Evolutionary conservation across 192 early-diverging fungal genomes (phyloP), one percentile per base, ranked within the genome.

Genomic region (Globomyces pollinis-pini): DNA sequence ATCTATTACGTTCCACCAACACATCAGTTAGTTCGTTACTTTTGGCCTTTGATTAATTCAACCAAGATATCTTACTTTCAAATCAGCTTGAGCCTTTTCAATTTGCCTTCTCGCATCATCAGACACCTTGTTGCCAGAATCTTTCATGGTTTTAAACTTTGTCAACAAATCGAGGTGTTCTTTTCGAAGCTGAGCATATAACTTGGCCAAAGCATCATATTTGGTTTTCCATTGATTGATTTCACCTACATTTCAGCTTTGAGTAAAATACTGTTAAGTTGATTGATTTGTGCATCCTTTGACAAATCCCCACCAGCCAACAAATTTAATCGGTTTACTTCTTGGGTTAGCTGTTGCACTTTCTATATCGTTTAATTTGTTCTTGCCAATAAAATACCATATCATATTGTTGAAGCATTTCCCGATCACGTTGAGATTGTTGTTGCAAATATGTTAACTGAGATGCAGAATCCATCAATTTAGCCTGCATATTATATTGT

Each of bases 211-310:
- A 15, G 93, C 89, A 69, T 96, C 93, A 69, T 96, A 96, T 73
- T 96, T 99, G 67, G 94, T 88, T 75, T 87, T 91, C 91, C 91
- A 94, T 70, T 94, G 89, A 65, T 87, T 84, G 23, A 99, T 77
- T 81, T 98, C 90, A 32, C n/a, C n/a, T n/a, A n/a, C n/a, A n/a
- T n/a, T n/a, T n/a, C n/a, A n/a, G n/a, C n/a, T n/a, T 92, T 90
- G 3, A 16, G 20, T 26, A 47, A 29, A 12, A 24, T 47, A 0
- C 23, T 47, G 44, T 28, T 47, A 4, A 26, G 23, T 44, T 59
- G 38, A 21, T 36, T 52, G n/a, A 30, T 62, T 38, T 62, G 34
- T 11, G 26, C 34, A 24, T 50, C 41, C 34, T 16, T 20, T 52
- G 33, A 39, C 6, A 18, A 35, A 50, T 85, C 79, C 58, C 90